Conservation (phyloP, 148 eudicot species). For the Camellia granthamiana region DNA sequence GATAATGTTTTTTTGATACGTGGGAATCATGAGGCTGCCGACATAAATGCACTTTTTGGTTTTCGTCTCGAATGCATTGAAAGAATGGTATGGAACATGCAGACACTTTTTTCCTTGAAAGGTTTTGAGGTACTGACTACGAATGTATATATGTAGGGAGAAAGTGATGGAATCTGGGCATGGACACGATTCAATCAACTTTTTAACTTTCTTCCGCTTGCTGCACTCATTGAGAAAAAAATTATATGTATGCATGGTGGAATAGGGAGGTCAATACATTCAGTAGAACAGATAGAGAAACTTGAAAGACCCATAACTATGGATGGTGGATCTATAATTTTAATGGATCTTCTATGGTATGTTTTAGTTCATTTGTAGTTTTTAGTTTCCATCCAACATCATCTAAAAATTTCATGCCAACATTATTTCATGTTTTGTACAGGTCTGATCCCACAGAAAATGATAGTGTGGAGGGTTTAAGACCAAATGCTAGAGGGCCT, state of each 20-base stretch:
- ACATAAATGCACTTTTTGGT: slow-evolving; percentile 95
- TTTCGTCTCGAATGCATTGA: slow-evolving; percentile 98
- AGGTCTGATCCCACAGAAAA: slow-evolving; percentile 99
- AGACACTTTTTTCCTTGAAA: slow-evolving; percentile 1
- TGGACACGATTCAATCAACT: slow-evolving; percentile 97
- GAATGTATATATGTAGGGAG: slow-evolving; percentile 55
- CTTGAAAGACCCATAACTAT: slow-evolving; percentile 94
- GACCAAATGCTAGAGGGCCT: slow-evolving; percentile 97
- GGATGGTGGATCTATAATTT: slow-evolving; percentile 92
- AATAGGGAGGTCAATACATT: slow-evolving; percentile 88
- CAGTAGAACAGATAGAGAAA: slow-evolving; percentile 95
- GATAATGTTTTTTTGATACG: slow-evolving; percentile 93
- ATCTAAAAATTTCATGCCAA: neutral
- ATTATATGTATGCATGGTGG: slow-evolving; percentile 99
- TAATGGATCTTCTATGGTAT: slow-evolving; percentile 97
- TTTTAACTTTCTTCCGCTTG: slow-evolving; percentile 91
- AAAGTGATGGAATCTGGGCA: slow-evolving; percentile 96
- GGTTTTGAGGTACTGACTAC: slow-evolving; percentile 21
- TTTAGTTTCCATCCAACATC: slow-evolving; percentile 6
- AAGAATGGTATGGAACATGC: slow-evolving; percentile 67
- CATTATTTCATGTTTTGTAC: slow-evolving; percentile 23
- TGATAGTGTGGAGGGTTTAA: slow-evolving; percentile 90
- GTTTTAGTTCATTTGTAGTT: slow-evolving; percentile 2
- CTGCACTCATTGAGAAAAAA: slow-evolving; percentile 93
- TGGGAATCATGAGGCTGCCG: slow-evolving; percentile 99